phyloP scores from a whole-genome alignment of 805 yeast genomes.

The Lipomyces yamadae region DNA sequence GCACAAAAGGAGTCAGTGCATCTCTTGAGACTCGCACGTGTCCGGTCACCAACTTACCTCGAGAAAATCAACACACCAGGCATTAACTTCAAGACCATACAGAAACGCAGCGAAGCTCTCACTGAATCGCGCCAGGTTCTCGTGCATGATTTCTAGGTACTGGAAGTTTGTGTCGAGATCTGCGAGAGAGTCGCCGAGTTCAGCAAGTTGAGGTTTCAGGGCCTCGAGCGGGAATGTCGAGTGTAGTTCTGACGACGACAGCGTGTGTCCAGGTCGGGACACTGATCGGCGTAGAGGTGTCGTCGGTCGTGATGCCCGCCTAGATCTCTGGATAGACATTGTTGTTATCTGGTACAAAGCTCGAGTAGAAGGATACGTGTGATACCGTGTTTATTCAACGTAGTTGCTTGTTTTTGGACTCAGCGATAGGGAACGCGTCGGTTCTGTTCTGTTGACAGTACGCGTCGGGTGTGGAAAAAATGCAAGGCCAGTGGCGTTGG shows the following conservation, averaged over 20 bases:
- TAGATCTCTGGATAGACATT: conserved; percentile 30
- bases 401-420: not conserved
- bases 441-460: too few relatives aligned
- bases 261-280: conserved; percentile 26
- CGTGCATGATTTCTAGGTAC: conserved; percentile 63
- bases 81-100: conserved; percentile 81
- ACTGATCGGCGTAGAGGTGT: conserved; percentile 36
- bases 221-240: conserved; percentile 33
- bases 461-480: too few relatives aligned
- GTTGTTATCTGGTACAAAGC: not conserved
- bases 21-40: not conserved
- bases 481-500: too few relatives aligned
- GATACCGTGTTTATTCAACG: too few relatives aligned
- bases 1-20: not conserved
- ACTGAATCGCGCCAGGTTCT: conserved; percentile 66
- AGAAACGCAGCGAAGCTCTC: conserved; percentile 78
- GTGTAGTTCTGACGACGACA: conserved; percentile 3
- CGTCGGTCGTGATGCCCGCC: conserved; percentile 36
- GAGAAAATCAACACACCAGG: conserved; percentile 81
- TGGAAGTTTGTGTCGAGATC: conserved; percentile 64
- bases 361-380: not conserved
- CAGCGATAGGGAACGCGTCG: not conserved
- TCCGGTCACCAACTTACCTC: conserved; percentile 34
- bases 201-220: conserved; percentile 39
- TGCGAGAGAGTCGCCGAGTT: conserved; percentile 45